Base-by-base conservation (phyloP, 1,284 basidiomycete genomes). In the Rhodofomes roseus region DNA sequence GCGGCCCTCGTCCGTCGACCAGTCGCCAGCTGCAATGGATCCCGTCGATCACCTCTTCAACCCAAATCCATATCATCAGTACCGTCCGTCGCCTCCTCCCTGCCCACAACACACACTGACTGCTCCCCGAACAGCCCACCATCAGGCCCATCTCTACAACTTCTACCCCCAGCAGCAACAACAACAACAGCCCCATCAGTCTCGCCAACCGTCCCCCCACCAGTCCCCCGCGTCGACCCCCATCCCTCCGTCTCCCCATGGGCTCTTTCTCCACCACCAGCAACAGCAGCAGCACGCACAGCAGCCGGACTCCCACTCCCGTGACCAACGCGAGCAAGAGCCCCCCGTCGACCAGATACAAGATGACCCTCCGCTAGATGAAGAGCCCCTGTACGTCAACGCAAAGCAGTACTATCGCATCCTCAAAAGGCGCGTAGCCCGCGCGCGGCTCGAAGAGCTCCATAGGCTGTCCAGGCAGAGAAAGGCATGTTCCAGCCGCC, bases 381-480 rank as follows among this genome's bases (percentile, higher is more conserved):
- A 97, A 68, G 95, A 97, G 72, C 95, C 95, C 29, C 85, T 97
- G 65, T 96, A 96, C 76, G 96, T 98, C 63, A 98, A 98, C 70
- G 95, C 95, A 54, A 98, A 98, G 74, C 95, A 98, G 76, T 98
- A 97, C 74, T 93, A 95, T 69, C 90, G 96, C 68, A 98, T 98
- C 71, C 82, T 98, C 71, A 97, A 97, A 79, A 84, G 95, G 61
- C 83, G 95, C 57, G 84, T 92, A 65, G 94, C 95, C 7, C 79
- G 95, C 41, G 92, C 93, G 1, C 81, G 96, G 34, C 80, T 97
- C 54, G 95, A 96, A 70, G 95, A 97, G 75, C 81, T 98, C 56
- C 94, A 96, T 69, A 82, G 94, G 63, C 83, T 98, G 62, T 95
- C 93, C 57, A 83, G 89, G 66, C 92, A 95, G 73, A 82, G 95